phyloP scores from a whole-genome alignment of 1,284 basidiomycete genomes.

The Cryptococcus hybrid region DNA sequence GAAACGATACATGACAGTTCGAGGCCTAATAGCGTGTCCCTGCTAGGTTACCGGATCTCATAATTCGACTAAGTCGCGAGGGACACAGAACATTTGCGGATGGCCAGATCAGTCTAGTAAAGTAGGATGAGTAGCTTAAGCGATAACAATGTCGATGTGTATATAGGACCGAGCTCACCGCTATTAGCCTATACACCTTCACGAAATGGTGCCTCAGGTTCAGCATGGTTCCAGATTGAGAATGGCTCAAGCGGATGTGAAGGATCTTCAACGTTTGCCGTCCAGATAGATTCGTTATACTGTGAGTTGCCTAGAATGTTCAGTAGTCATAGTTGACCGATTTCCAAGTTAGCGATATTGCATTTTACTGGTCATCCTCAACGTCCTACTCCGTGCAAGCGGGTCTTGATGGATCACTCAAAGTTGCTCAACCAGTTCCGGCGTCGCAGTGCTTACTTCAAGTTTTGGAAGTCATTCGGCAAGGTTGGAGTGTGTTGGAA shows the following conservation, averaged over 20 bases:
- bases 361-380: constrained; percentile 9
- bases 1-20: no score
- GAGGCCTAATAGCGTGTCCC: no score
- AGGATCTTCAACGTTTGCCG: constrained; percentile 13
- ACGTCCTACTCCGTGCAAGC: constrained; percentile 7
- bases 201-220: constrained; percentile 9
- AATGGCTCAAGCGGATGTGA: constrained; percentile 10
- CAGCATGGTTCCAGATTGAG: constrained; percentile 14
- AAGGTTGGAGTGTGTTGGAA: constrained; percentile 15
- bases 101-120: no score
- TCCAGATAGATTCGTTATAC: constrained; percentile 17
- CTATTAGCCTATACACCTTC: constrained; percentile 19
- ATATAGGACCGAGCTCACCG: constrained; percentile 23
- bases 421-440: constrained; percentile 3
- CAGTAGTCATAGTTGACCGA: neutral
- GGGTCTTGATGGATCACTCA: constrained; percentile 22
- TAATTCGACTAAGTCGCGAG: no score
- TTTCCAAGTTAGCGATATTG: constrained; percentile 15
- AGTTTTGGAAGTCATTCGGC: constrained; percentile 18
- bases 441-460: constrained; percentile 7
- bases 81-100: no score
- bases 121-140: neutral
- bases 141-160: constrained; percentile 9
- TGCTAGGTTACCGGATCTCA: no score
- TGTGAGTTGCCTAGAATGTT: constrained; percentile 11